phyloP scores from a whole-genome alignment of 1,139 yeast genomes.

The Pichia sp. region DNA sequence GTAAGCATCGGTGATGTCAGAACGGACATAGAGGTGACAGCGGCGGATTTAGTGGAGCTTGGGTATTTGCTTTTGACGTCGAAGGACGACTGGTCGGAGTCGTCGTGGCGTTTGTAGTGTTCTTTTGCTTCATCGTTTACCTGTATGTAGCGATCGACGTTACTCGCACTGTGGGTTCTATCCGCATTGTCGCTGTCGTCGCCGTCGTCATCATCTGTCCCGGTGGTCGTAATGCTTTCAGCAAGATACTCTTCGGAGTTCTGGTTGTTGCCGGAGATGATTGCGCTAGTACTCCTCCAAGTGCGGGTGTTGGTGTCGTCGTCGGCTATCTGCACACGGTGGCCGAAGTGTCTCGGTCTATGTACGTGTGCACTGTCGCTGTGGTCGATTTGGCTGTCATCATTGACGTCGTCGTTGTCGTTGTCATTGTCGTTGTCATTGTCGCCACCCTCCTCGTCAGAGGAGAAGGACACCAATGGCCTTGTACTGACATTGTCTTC shows the following conservation, averaged over 20 bases:
- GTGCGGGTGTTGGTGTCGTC: no score
- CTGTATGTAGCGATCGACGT: conserved; percentile 27
- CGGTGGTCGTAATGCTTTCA: neutral
- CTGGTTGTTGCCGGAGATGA: no score
- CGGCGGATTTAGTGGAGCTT: conserved; percentile 29
- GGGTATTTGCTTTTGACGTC: conserved; percentile 13
- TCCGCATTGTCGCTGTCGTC: conserved; percentile 27
- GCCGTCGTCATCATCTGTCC: conserved; percentile 11
- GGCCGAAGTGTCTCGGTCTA: no score
- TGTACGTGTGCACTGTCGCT: no score
- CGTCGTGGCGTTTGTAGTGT: neutral
- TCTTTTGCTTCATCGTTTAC: neutral
- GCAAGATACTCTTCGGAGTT: no score
- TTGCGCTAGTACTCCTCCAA: no score
- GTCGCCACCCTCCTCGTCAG: conserved; percentile 14
- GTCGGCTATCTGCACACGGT: no score
- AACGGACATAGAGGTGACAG: conserved; percentile 45
- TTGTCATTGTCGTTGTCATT: neutral
- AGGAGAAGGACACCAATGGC: conserved; percentile 14
- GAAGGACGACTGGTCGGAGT: conserved; percentile 1
- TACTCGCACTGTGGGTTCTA: no score
- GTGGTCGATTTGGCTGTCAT: no score
- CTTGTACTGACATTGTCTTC: conserved; percentile 16
- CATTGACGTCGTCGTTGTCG: no score
- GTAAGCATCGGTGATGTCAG: conserved; percentile 9